These are phyloP conservation scores for Apophysomyces elegans DNA, from an alignment of 371 early-diverging fungal species.

Conservation along the genomic window DNA sequence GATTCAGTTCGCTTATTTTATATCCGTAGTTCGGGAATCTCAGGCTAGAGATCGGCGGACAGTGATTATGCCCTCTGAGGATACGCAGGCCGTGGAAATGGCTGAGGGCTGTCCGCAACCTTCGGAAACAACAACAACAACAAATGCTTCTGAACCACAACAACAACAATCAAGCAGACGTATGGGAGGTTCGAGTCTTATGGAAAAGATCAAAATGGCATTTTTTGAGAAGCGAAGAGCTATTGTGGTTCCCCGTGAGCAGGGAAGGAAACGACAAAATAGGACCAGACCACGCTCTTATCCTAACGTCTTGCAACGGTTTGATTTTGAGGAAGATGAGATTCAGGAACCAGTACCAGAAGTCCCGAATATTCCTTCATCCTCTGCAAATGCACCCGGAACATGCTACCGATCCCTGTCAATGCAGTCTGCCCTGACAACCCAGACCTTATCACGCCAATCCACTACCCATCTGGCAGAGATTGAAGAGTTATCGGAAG, in stretches of 20 bases:
- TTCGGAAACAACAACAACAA: slow-evolving; percentile 1
- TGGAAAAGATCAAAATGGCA: slow-evolving; percentile 46
- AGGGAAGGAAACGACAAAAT: slow-evolving; percentile 24
- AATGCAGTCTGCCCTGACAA: slow-evolving; percentile 17
- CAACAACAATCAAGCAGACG: slow-evolving; percentile 21
- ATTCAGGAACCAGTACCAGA: background rate
- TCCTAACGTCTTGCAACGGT: slow-evolving; percentile 32
- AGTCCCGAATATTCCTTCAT: slow-evolving; percentile 4
- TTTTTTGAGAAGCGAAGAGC: slow-evolving; percentile 51
- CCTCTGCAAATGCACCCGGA: slow-evolving; percentile 1
- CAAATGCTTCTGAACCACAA: background rate
- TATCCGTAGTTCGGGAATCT: slow-evolving; percentile 19
- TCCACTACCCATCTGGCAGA: slow-evolving; percentile 28
- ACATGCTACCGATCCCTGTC: slow-evolving; percentile 14
- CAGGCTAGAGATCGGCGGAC: slow-evolving; percentile 29
- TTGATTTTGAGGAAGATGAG: slow-evolving; percentile 17
- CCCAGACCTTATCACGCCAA: slow-evolving; percentile 25
- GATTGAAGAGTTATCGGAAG: slow-evolving; percentile 20
- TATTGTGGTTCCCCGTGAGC: slow-evolving; percentile 12
- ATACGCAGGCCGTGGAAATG: background rate
- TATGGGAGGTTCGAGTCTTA: slow-evolving; percentile 21
- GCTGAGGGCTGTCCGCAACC: background rate
- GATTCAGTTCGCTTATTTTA: background rate
- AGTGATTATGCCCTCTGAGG: slow-evolving; percentile 20
- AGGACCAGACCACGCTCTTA: slow-evolving; percentile 41